Base-by-base conservation (phyloP, 208 protist genomes). In the Crithidia expoeki region DNA sequence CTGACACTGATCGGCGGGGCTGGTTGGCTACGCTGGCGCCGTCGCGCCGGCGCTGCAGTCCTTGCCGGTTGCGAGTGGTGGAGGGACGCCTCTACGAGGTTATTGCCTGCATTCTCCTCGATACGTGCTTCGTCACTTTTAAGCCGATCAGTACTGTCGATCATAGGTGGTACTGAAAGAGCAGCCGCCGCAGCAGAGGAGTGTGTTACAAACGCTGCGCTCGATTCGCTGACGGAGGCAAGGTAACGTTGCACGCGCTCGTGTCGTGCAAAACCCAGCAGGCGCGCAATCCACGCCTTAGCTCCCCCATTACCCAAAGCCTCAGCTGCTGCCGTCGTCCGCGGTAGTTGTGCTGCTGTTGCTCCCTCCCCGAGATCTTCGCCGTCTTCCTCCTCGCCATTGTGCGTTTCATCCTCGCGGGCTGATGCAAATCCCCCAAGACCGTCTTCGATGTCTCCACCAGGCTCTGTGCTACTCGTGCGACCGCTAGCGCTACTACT, bases 1-100 rank as follows among this genome's bases (percentile, higher is more conserved):
- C 36, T 59, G n/a, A 76, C 60, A 46, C 55, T 68, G 62, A 69
- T 69, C 14, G 70, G 62, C 17, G 55, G 59, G 40, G 70, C 69
- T 16, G 62, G 38, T n/a, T 49, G 61, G 12, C n/a, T n/a, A 7
- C 23, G 30, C 30, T 65, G 40, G 6, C 59, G 59, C 1, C 59
- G 59, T 27, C 59, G 59, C 10, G 46, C 59, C 59, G 46, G 46
- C 42, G 9, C 17, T 9, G 61, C 61, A 4, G 44, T 33, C 10
- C 42, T 30, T 28, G 33, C 9, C 12, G 21, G 5, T 1, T 25
- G 49, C n/a, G 47, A 14, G 33, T 28, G 23, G 7, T 4, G 33
- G 27, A 0, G 12, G 16, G 14, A 4, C 42, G 5, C 3, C 42
- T 17, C 3, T 47, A 34, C 25, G 4, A 25, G n/a, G 59, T 52